phyloP scores from a whole-genome alignment of 2,329 filamentous ascomycete genomes.

The Penicillium sp. region DNA sequence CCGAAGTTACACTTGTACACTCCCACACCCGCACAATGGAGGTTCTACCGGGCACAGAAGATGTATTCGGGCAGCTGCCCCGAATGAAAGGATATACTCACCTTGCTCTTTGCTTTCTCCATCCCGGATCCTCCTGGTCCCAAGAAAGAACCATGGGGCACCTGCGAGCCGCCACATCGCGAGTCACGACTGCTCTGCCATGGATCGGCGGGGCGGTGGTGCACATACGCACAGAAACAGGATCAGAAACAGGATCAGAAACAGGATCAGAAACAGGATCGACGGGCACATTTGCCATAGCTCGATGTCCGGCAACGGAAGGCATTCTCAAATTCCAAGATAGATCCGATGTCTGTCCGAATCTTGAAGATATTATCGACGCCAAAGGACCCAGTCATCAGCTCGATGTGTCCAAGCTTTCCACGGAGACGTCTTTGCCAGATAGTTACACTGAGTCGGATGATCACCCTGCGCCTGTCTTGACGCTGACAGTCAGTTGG shows the following conservation, averaged over 20 bases:
- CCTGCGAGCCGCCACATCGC: slow-evolving; percentile 14
- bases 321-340: slow-evolving; percentile 12
- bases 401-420: slow-evolving; percentile 4
- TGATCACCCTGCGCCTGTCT: slow-evolving; percentile 2
- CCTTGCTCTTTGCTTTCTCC: slow-evolving; percentile 13
- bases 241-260: slow-evolving; percentile 16
- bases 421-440: slow-evolving; percentile 7
- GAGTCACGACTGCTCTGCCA: slow-evolving; percentile 20
- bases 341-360: slow-evolving; percentile 5
- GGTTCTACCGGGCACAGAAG: slow-evolving; percentile 8
- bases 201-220: slow-evolving; percentile 30
- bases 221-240: too few species aligned
- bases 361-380: slow-evolving; percentile 5
- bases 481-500: slow-evolving; percentile 13
- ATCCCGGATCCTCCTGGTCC: neutral
- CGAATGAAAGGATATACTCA: slow-evolving; percentile 24
- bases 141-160: slow-evolving; percentile 8
- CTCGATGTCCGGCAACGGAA: neutral
- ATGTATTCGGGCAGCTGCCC: slow-evolving; percentile 22
- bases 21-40: slow-evolving; percentile 1
- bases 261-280: slow-evolving; percentile 16
- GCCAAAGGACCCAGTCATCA: neutral
- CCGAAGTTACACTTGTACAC: neutral
- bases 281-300: slow-evolving; percentile 7
- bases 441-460: slow-evolving; percentile 8